A percentile compares a stretch with the other conserved stretches of the same genome.
Conservation (phyloP, 352 stramenopile genomes). For the Phytophthora chlamydospora region DNA sequence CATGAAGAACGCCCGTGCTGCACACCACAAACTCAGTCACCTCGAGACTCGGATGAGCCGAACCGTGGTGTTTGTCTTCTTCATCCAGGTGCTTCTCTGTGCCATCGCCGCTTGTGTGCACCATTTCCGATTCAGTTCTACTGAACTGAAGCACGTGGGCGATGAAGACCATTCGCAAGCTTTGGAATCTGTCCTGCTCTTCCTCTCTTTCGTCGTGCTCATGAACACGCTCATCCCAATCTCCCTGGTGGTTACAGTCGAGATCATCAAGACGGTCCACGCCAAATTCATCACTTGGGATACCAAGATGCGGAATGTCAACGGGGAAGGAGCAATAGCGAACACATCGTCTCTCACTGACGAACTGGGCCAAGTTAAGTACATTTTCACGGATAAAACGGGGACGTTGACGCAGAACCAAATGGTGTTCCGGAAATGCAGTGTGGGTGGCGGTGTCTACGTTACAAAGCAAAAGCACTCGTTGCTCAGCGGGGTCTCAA, state of each 20-base stretch:
- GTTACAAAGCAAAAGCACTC: constrained; percentile 34
- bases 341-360: constrained; percentile 93
- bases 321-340: constrained; percentile 70
- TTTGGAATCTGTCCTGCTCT: constrained; percentile 59
- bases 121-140: constrained; percentile 21
- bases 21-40: constrained; percentile 85
- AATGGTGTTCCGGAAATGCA: constrained; percentile 97
- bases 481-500: constrained; percentile 36
- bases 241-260: constrained; percentile 91
- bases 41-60: constrained; percentile 82
- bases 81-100: constrained; percentile 73
- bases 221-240: constrained; percentile 95
- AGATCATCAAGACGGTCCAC: constrained; percentile 78
- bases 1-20: constrained; percentile 86
- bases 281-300: constrained; percentile 86
- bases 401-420: constrained; percentile 94
- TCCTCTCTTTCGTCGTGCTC: constrained; percentile 91
- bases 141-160: constrained; percentile 1
- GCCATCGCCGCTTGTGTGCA: constrained; percentile 55
- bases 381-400: constrained; percentile 95
- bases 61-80: constrained; percentile 80
- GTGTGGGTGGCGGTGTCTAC: constrained; percentile 90
- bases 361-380: constrained; percentile 92
- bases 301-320: constrained; percentile 55
- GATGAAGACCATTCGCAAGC: neutral